Percentiles rank a stretch among this genome's conserved stretches.
These are phyloP conservation scores for Collybia sordida DNA, from an alignment of 768 basidiomycete genomes.

Conservation along the genomic window DNA sequence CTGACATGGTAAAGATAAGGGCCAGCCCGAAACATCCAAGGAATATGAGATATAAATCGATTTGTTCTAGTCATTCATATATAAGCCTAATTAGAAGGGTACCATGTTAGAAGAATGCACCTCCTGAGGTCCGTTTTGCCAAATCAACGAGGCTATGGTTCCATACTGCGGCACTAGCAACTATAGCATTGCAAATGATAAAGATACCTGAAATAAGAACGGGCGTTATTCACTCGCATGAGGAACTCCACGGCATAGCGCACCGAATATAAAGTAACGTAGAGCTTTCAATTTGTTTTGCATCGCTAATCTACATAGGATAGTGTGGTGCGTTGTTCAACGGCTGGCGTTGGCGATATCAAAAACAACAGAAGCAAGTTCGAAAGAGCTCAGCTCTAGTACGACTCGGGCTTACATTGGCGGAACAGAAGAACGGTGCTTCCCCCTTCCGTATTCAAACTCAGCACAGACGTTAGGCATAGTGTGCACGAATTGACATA, in stretches of 20 bases:
- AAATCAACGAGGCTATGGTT: conserved; percentile 52
- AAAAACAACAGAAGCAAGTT: conserved; percentile 8
- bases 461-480: too few species aligned
- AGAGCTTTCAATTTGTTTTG: conserved; percentile 43
- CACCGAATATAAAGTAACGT: conserved; percentile 66
- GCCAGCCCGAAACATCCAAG: conserved; percentile 58
- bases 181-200: conserved; percentile 63
- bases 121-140: conserved; percentile 19
- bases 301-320: conserved; percentile 28
- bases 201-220: conserved; percentile 44
- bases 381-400: background rate
- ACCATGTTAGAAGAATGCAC: conserved; percentile 31
- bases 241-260: background rate
- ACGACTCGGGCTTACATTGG: too few species aligned
- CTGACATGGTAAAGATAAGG: conserved; percentile 60
- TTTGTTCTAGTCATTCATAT: conserved; percentile 30
- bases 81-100: conserved; percentile 3
- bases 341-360: background rate
- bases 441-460: background rate
- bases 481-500: background rate
- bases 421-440: background rate
- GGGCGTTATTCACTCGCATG: conserved; percentile 6
- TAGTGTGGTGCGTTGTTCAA: background rate
- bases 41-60: conserved; percentile 62
- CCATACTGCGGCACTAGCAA: conserved; percentile 69